phyloP scores from a whole-genome alignment of 257 asterid species.

The Catharanthus roseus region DNA sequence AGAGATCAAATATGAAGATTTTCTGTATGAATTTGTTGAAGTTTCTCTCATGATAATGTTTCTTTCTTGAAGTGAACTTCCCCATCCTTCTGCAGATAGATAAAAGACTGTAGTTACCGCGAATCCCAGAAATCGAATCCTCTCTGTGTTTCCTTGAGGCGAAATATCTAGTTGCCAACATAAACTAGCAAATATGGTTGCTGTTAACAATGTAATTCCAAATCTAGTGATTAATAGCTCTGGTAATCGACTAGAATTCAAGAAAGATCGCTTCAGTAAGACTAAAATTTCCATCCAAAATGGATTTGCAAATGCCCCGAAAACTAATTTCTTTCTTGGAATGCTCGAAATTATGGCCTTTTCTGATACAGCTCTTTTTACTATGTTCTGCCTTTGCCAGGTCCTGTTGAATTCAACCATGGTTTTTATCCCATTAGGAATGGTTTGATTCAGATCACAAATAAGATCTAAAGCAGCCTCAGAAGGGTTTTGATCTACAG shows the following conservation, averaged over 20 bases:
- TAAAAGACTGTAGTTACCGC: slow-evolving; percentile 72
- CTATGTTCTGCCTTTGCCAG: too few relatives aligned
- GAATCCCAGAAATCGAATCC: slow-evolving; percentile 59
- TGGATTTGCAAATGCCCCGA: slow-evolving; percentile 69
- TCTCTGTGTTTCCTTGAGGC: slow-evolving; percentile 58
- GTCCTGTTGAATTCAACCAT: slow-evolving; percentile 56
- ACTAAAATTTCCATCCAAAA: slow-evolving; percentile 51
- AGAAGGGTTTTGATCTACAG: slow-evolving; percentile 52
- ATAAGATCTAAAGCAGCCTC: slow-evolving; percentile 72
- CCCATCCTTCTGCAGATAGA: slow-evolving; percentile 71
- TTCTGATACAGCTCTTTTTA: slow-evolving; percentile 1
- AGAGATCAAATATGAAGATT: slow-evolving; percentile 28
- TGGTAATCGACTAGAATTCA: slow-evolving; percentile 56
- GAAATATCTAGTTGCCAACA: slow-evolving; percentile 66
- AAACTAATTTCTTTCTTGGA: slow-evolving; percentile 67
- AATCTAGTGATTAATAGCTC: slow-evolving; percentile 54
- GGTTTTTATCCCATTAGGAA: slow-evolving; percentile 56
- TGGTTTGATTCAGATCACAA: slow-evolving; percentile 61
- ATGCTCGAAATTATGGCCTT: slow-evolving; percentile 68
- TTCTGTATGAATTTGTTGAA: slow-evolving; percentile 52
- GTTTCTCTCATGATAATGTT: slow-evolving; percentile 74
- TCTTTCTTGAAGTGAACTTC: slow-evolving; percentile 62
- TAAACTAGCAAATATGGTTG: slow-evolving; percentile 55
- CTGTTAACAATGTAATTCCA: slow-evolving; percentile 55
- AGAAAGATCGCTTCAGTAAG: slow-evolving; percentile 45